phyloP scores from a whole-genome alignment of 2,329 filamentous ascomycete species.

The Ustulina deusta region DNA sequence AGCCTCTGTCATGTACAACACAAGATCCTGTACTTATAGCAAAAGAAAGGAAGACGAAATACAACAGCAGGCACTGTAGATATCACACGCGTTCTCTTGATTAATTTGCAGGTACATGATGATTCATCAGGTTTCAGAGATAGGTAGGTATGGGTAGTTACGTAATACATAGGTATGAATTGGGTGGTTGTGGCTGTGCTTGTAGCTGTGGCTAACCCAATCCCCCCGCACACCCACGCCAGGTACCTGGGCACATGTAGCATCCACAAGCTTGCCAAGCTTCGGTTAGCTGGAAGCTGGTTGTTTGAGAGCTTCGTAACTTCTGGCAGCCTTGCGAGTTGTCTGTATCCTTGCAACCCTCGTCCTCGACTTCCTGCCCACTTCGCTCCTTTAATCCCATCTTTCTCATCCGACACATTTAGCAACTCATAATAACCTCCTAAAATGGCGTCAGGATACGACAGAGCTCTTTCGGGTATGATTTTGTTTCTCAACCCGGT shows the following conservation, averaged over 20 bases:
- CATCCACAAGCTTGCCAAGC: conserved; percentile 30
- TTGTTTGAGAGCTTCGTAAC: conserved; percentile 46
- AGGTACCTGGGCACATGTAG: background rate
- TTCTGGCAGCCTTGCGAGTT: conserved; percentile 47
- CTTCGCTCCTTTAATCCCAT: conserved; percentile 20
- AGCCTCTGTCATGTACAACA: conserved; percentile 29
- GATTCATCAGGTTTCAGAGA: background rate
- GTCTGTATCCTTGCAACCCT: conserved; percentile 28
- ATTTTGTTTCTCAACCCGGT: conserved; percentile 50
- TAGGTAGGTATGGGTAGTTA: background rate
- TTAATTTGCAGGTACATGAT: background rate
- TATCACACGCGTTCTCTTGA: background rate
- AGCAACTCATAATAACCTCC: conserved; percentile 30
- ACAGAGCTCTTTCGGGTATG: conserved; percentile 98
- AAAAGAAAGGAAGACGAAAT: background rate
- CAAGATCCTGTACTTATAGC: conserved; percentile 1
- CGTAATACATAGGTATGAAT: background rate
- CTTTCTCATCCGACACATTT: conserved; percentile 17
- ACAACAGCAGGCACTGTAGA: conserved; percentile 18
- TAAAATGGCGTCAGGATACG: conserved; percentile 91
- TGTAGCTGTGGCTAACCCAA: background rate
- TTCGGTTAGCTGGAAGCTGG: conserved; percentile 33
- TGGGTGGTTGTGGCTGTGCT: conserved; percentile 29
- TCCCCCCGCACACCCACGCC: background rate
- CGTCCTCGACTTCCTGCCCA: conserved; percentile 30